A percentile compares a stretch with the other conserved stretches of the same genome.
Conservation (phyloP, 768 basidiomycete species). For the Hygrophoropsis aurantiaca region DNA sequence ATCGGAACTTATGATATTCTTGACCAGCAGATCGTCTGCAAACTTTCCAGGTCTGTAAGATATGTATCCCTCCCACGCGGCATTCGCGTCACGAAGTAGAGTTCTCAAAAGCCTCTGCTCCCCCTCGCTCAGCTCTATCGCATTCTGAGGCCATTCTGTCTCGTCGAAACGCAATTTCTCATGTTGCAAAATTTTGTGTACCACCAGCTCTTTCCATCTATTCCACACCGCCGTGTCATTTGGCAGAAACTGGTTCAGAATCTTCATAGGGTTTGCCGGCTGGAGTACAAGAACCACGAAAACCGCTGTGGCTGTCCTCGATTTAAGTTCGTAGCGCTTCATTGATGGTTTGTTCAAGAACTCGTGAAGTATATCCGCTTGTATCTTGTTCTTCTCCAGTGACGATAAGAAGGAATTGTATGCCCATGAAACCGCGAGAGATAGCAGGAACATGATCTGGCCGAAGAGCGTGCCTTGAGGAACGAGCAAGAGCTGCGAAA, state of each 20-base stretch:
- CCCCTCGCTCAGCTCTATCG: conserved; percentile 3
- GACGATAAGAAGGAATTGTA: conserved; percentile 32
- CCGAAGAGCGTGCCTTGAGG: conserved; percentile 31
- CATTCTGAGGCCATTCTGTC: too few species aligned
- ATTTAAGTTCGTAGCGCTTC: conserved; percentile 19
- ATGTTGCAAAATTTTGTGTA: conserved; percentile 4
- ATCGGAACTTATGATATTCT: too few species aligned
- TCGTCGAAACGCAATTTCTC: too few species aligned
- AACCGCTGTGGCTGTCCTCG: conserved; percentile 15
- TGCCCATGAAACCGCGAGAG: conserved; percentile 27
- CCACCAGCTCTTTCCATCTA: conserved; percentile 2
- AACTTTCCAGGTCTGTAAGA: too few species aligned
- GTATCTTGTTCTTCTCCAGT: conserved; percentile 26
- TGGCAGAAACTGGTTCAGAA: conserved; percentile 3
- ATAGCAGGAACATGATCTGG: conserved; percentile 28
- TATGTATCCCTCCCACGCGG: conserved; percentile 15
- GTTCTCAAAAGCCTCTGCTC: conserved; percentile 5
- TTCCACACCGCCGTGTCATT: conserved; percentile 7
- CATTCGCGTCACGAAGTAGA: conserved; percentile 17
- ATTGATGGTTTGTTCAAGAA: conserved; percentile 15
- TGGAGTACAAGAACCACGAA: conserved; percentile 15
- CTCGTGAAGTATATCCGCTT: conserved; percentile 16
- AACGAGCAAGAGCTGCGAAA: conserved; percentile 30
- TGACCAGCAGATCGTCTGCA: too few species aligned
- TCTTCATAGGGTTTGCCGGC: conserved; percentile 1